These are phyloP conservation scores for Penicillium subrubescens DNA, from an alignment of 495 filamentous ascomycete genomes.

Conservation along the genomic window DNA sequence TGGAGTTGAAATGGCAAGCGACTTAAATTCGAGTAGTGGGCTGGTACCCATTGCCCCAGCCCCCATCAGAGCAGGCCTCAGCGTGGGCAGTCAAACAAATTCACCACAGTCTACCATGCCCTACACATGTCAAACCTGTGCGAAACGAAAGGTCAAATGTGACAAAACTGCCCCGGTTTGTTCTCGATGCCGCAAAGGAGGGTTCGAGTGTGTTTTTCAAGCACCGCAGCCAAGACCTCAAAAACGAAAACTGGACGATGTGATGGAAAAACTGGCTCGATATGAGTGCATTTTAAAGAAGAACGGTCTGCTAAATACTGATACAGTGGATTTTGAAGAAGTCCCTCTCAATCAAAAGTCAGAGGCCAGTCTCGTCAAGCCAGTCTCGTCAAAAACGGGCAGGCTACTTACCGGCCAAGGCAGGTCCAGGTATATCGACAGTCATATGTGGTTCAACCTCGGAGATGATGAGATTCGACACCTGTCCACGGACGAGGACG, in stretches of 20 bases:
- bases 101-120: conserved; percentile 1
- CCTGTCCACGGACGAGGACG: conserved; percentile 15
- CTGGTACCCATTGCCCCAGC: conserved; percentile 21
- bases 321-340: background rate
- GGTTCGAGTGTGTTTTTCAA: conserved; percentile 19
- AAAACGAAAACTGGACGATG: conserved; percentile 16
- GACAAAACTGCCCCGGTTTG: conserved; percentile 44
- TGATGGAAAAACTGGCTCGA: conserved; percentile 15
- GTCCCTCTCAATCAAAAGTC: background rate
- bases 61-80: conserved; percentile 1
- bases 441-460: conserved; percentile 16
- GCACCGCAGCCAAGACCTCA: conserved; percentile 10
- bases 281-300: conserved; percentile 26
- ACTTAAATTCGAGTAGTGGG: conserved; percentile 3
- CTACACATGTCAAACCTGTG: conserved; percentile 40
- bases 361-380: background rate
- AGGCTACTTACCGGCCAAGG: conserved; percentile 15
- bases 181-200: conserved; percentile 34
- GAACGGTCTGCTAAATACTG: conserved; percentile 20
- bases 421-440: conserved; percentile 26
- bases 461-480: conserved; percentile 20
- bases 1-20: background rate
- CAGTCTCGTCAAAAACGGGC: conserved; percentile 8
- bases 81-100: background rate
- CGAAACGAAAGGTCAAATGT: conserved; percentile 49